These are phyloP conservation scores for Zasmidium cellare DNA, from an alignment of 2,329 filamentous ascomycete genomes.

Conservation along the genomic window DNA sequence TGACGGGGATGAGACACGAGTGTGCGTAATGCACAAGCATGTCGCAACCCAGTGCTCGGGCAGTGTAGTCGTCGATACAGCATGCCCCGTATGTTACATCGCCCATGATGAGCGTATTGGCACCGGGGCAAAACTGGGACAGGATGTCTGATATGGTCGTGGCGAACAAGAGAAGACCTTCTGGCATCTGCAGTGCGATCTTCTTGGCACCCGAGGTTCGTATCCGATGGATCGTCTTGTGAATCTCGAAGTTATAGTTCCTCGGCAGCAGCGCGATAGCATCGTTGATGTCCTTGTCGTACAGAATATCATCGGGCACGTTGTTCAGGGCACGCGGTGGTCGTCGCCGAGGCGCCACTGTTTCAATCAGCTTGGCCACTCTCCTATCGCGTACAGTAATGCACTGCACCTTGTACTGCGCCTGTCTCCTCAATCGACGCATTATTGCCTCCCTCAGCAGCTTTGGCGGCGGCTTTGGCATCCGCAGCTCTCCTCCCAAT, in stretches of 20 bases:
- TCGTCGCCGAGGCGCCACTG: conserved; percentile 71
- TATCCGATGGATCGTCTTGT: conserved; percentile 95
- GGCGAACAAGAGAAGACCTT: conserved; percentile 90
- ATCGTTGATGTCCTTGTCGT: conserved; percentile 81
- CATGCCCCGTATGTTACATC: conserved; percentile 98
- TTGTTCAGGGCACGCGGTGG: conserved; percentile 83
- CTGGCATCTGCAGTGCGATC: conserved; percentile 94
- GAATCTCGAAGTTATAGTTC: conserved; percentile 99
- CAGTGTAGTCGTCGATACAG: conserved; percentile 98
- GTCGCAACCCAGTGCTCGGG: conserved; percentile 88
- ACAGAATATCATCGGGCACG: conserved; percentile 81
- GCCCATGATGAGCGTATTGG: conserved; percentile 96
- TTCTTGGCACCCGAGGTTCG: conserved; percentile 75
- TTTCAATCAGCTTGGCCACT: conserved; percentile 5
- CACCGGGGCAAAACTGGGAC: conserved; percentile 86
- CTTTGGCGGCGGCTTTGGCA: conserved; percentile 56
- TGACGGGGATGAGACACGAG: conserved; percentile 92
- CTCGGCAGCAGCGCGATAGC: conserved; percentile 82
- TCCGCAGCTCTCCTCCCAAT: conserved; percentile 77
- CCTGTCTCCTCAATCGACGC: conserved; percentile 58
- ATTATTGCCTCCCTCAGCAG: conserved; percentile 28
- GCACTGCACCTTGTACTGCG: conserved; percentile 64
- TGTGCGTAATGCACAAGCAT: conserved; percentile 96
- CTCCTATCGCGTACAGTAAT: neutral
- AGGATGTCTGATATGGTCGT: conserved; percentile 97